A percentile compares a stretch with the other conserved stretches of the same genome.
Evolutionary conservation across 139 green algal genomes (phyloP).

Genomic region (Chlorella sp.): DNA sequence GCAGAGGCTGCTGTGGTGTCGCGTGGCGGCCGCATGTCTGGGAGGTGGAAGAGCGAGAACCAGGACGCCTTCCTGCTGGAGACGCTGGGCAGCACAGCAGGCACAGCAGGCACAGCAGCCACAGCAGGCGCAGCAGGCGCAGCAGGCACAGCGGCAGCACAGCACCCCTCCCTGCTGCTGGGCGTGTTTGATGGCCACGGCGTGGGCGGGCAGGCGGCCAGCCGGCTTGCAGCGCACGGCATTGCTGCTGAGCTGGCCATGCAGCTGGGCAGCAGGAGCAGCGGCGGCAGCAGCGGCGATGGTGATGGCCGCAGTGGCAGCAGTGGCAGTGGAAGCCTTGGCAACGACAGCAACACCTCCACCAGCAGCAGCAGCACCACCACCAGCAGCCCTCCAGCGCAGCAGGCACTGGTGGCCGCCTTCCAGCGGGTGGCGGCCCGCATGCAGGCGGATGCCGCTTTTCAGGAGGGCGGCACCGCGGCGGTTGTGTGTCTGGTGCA

Average conservation of each 20-base stretch:
- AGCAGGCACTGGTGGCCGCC: slow-evolving; percentile 4
- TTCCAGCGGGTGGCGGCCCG: not conserved
- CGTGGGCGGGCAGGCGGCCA: not conserved
- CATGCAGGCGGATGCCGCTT: not conserved
- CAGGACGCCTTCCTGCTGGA: slow-evolving; percentile 6
- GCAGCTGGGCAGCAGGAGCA: no score
- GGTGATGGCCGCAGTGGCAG: no score
- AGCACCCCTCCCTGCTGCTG: not conserved
- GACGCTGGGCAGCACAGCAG: not conserved
- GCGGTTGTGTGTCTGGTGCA: not conserved
- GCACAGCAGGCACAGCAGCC: not conserved
- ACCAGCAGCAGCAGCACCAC: not conserved
- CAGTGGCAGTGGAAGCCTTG: not conserved
- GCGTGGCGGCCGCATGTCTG: not conserved
- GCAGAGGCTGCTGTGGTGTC: slow-evolving; percentile 10
- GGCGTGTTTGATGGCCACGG: slow-evolving; percentile 16
- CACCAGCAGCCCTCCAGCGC: not conserved
- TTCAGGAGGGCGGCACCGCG: not conserved
- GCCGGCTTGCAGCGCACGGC: not conserved
- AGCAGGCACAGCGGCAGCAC: not conserved
- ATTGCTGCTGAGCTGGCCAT: not conserved
- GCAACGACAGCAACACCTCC: not conserved
- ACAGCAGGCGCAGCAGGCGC: not conserved
- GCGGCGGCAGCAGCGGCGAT: not conserved
- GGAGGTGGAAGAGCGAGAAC: slow-evolving; percentile 4